Evolutionary conservation across 257 asterid genomes (phyloP), one percentile per base, ranked within the genome.

Genomic region (Gynochthodes officinalis): DNA sequence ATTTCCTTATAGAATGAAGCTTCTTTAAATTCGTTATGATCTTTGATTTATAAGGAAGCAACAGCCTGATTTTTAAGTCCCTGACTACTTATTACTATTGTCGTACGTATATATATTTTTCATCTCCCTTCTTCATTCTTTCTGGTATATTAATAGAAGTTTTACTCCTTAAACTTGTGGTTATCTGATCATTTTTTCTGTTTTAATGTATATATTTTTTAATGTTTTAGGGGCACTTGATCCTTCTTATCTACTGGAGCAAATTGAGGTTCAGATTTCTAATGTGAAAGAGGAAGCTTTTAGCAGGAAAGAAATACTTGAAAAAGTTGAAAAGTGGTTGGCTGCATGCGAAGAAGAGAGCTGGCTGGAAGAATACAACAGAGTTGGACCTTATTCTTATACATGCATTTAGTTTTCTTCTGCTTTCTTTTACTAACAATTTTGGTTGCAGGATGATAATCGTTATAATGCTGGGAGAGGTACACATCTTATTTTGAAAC

Each of bases 291-390:
- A 89, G 71, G 96, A 93, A 76, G 91, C 92, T 67, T 79, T 77
- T 64, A 84, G 89, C 77, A 84, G 97, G 86, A 91, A 86, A 79
- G 97, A 94, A 53, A 88, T 91, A 73, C 90, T 94, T 67, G 98
- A 94, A 71, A 91, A 86, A 88, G 82, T 88, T 69, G 93, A 91
- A 55, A 94, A 91, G 79, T 94, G 98, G 97, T 64, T 89, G 78
- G 82, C 80, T 50, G 96, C 98, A 50, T 87, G 98, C 75, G 96
- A 89, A 64, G 96, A 93, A 83, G 96, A 91, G 82, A 21, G 81
- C 82, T 94, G 99, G 99, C 87, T 94, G 74, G 99, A 91, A 85
- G 98, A 94, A 80, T 94, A 91, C 86, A 91, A 81, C 69, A 87
- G 95, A 98, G 98, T 91, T 65, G 58, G 89, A 78, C 53, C 25